phyloP scores from a whole-genome alignment of 768 basidiomycete species.

The Calocybe cyanea region DNA sequence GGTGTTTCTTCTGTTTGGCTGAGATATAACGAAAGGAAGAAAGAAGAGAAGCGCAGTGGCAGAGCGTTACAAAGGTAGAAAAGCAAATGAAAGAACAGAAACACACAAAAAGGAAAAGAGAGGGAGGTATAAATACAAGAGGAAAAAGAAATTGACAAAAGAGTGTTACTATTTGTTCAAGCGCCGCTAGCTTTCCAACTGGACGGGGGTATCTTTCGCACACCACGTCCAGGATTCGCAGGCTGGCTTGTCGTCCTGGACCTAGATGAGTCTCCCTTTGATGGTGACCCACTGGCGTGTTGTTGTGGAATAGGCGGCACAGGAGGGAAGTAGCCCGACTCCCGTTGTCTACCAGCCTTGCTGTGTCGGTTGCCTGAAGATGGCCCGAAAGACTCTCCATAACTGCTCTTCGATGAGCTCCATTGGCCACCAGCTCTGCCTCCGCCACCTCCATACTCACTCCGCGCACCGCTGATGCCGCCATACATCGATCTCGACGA shows the following conservation, averaged over 20 bases:
- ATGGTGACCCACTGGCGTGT: conserved; percentile 12
- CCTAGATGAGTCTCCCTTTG: conserved; percentile 22
- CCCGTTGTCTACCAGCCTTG: conserved; percentile 23
- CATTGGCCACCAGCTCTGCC: conserved; percentile 42
- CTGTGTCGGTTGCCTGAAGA: conserved; percentile 16
- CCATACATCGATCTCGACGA: conserved; percentile 55
- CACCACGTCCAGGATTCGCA: conserved; percentile 26
- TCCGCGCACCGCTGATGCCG: conserved; percentile 49
- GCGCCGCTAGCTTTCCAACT: conserved; percentile 50
- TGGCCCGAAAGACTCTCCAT: conserved; percentile 63
- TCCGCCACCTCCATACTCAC: conserved; percentile 51
- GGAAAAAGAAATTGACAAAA: conserved; percentile 5
- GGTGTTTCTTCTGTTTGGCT: conserved; percentile 10
- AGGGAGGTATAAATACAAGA: background rate
- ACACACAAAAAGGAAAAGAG: conserved; percentile 9
- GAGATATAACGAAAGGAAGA: conserved; percentile 14
- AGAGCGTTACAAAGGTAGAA: conserved; percentile 8
- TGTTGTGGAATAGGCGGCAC: conserved; percentile 34
- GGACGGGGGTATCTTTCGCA: conserved; percentile 46
- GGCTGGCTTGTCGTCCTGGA: conserved; percentile 45
- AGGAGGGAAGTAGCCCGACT: conserved; percentile 41
- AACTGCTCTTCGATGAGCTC: conserved; percentile 60
- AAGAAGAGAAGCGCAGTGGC: background rate
- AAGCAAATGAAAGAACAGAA: conserved; percentile 11
- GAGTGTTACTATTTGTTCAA: conserved; percentile 13